Evolutionary conservation across 75 land plant genomes (phyloP).

Genomic region (Picea sitchensis): DNA sequence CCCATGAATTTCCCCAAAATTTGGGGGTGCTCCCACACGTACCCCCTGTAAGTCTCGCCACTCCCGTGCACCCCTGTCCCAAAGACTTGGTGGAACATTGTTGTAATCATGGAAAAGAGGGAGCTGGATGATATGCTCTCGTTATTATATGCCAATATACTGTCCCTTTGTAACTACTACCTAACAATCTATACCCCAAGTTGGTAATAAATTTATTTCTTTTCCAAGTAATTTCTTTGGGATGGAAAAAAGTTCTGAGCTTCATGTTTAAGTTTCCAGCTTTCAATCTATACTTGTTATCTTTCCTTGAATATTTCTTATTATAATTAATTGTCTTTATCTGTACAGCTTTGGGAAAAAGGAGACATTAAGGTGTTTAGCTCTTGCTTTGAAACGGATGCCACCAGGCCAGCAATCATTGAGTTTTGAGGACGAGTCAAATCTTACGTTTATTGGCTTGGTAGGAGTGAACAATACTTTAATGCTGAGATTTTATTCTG

Average conservation of each 20-base stretch:
- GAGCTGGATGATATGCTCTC: no score
- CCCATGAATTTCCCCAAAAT: no score
- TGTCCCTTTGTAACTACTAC: no score
- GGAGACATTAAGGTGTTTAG: conserved; percentile 90
- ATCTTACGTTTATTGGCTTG: conserved; percentile 94
- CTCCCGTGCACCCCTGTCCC: no score
- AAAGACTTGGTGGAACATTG: no score
- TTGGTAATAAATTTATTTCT: not conserved
- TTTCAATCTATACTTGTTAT: not conserved
- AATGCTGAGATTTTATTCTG: not conserved
- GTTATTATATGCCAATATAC: no score
- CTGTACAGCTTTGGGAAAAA: conserved; percentile 75
- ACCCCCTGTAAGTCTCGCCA: no score
- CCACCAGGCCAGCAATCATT: conserved; percentile 71
- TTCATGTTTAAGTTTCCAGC: not conserved
- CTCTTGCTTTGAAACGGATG: conserved; percentile 82
- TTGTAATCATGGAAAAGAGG: not conserved
- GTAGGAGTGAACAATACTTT: conserved; percentile 31
- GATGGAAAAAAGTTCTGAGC: not conserved
- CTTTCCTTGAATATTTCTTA: not conserved
- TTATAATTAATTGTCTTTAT: not conserved
- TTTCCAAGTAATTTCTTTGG: not conserved
- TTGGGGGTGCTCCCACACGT: no score
- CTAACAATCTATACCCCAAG: no score
- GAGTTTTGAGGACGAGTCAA: conserved; percentile 72